A percentile compares a stretch with the other conserved stretches of the same genome.
Evolutionary conservation across 2,329 filamentous ascomycete genomes (phyloP).

Genomic region (Talaromyces sp.): DNA sequence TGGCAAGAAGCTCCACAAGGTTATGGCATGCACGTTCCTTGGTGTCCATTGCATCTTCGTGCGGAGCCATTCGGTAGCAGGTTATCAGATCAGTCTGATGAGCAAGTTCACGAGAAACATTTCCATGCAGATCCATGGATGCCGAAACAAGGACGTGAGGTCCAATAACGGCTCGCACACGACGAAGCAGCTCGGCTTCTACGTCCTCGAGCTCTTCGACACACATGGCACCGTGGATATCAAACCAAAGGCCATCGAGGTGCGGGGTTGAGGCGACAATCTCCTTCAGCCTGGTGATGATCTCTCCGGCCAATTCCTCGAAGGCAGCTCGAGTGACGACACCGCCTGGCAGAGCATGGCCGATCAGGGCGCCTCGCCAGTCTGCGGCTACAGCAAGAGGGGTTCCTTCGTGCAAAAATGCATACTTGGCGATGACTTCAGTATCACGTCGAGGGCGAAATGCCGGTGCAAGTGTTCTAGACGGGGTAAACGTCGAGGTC

Average conservation of each 20-base stretch:
- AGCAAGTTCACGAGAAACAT: conserved; percentile 46
- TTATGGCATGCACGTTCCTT: conserved; percentile 49
- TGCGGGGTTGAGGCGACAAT: conserved; percentile 26
- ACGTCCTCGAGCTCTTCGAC: conserved; percentile 46
- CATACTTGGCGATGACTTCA: conserved; percentile 42
- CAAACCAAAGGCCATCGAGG: conserved; percentile 50
- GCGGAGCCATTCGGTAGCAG: conserved; percentile 50
- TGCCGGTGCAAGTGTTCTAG: conserved; percentile 44
- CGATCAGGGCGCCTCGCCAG: conserved; percentile 49
- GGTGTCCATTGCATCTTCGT: conserved; percentile 47
- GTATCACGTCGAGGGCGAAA: conserved; percentile 45
- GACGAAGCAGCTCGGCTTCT: conserved; percentile 44
- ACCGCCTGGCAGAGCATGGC: conserved; percentile 49
- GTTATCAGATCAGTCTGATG: conserved; percentile 50
- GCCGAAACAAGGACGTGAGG: conserved; percentile 45
- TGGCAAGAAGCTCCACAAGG: conserved; percentile 37
- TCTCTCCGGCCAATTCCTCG: conserved; percentile 40
- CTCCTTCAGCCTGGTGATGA: conserved; percentile 32
- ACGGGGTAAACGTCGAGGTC: conserved; percentile 50
- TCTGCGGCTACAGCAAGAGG: conserved; percentile 38
- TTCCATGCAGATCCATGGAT: conserved; percentile 54
- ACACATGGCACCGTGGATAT: conserved; percentile 54
- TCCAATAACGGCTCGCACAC: conserved; percentile 43
- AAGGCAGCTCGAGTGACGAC: conserved; percentile 44
- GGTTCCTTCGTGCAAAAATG: conserved; percentile 40